Base-by-base conservation (phyloP, 495 filamentous ascomycete genomes). In the Penicillium cinerascens region DNA sequence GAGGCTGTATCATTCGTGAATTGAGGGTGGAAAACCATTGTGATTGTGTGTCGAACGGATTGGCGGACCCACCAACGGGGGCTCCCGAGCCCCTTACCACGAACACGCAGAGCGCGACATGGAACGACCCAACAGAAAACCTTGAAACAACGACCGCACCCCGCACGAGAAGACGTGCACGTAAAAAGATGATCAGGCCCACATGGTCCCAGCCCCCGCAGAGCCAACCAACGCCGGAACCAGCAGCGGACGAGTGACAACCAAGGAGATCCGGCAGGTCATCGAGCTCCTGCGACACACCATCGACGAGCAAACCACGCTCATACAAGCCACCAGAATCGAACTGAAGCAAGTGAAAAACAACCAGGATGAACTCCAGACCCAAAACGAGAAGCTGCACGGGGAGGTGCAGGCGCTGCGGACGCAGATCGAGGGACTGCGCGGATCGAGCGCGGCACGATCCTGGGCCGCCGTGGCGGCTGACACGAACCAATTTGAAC, bases 291-390 rank as follows among this genome's bases (percentile, higher is more conserved):
- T 29, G 4, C 7, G 1, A 8, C 4, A 51, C 22, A 23, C 51
- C 39, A 59, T 59, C 42, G 47, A 20, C 36, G 38, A 46, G 9
- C 51, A 61, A 58, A 58, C 55, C 11, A 22, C 50, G 27, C 7
- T 37, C 33, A 58, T 61, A 44, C 25, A 10, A 51, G 6, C 51
- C 17, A 59, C 48, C 25, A 15, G 49, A 23, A 41, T 39, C 13
- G 47, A 61, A 47, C 59, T 61, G 11, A 27, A 57, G 46, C 50
- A 61, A 42, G 47, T 61, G 21, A 61, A 61, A 25, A 51, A 58
- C 23, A 49, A 51, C 46, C 46, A 59, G 49, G 35, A 58, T 11
- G 49, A 55, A 15, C 52, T 62, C 27, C 33, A 52, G 40, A 47
- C 51, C 48, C 51, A 59, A 15, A 61, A 56, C 47, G 54, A 51